Evolutionary conservation across 257 asterid genomes (phyloP), one percentile per base, ranked within the genome.

Genomic region (Thymus quinquecostatus): DNA sequence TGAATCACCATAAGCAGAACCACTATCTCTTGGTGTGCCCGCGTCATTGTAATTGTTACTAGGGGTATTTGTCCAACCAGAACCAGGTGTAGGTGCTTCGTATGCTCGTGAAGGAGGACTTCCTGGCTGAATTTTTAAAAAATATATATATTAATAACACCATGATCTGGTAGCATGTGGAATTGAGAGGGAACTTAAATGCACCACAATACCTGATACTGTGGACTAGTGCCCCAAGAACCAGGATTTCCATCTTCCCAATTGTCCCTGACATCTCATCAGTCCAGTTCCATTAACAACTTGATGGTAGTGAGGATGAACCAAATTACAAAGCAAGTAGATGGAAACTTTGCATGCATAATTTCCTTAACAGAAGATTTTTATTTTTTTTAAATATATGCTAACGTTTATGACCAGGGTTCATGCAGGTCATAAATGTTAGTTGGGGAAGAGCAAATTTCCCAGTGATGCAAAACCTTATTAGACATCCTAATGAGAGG

Each of bases 71-170:
- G 87, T 80, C 96, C 96, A 89, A 47, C 89, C 96, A 77, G 95
- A 94, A 79, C 98, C 97, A 67, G 99, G 99, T 64, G 98, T 91
- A 21, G 99, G 98, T 58, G 98, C 99, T 88, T 95, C 99, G 69
- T 92, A 92, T 3, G 92, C 82, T 78, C 96, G 91, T 68, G 93
- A 82, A 68, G 90, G 85, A 67, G 96, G 92, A 64, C 99, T 94
- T 69, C 91, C 86, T 21, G 96, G 97, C 99, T 95, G 91, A 74
- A 81, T 79, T 49, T 27, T 34, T 66, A 49, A 71, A 34, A 43
- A 36, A 69, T 38, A 1, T 38, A 38, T 3, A 38, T 34, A 38
- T 38, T 38, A 60, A 59, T 33, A 65, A 64, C 27, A 57, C 58
- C 27, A 38, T 21, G 53, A 10, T 30, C 29, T 59, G 33, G 41